Evolutionary conservation across 2,329 filamentous ascomycete genomes (phyloP).

Genomic region (Ampelomyces quisqualis): DNA sequence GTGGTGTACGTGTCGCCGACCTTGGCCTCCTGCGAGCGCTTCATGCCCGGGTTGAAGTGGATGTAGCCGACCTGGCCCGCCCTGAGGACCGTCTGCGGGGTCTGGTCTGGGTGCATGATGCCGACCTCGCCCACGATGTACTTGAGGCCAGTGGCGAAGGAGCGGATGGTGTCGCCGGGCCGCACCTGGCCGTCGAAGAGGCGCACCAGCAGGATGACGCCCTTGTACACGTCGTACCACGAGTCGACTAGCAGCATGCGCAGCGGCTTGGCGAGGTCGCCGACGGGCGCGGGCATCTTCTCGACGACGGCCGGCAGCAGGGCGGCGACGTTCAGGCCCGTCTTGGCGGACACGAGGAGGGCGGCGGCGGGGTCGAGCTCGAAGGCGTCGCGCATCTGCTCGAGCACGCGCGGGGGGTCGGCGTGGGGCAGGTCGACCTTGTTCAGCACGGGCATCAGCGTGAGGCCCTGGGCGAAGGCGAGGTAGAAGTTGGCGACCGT

Average conservation of each 20-base stretch:
- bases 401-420: conserved; percentile 79
- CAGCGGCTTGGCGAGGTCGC: conserved; percentile 70
- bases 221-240: conserved; percentile 96
- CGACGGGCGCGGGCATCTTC: conserved; percentile 76
- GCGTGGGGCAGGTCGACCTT: conserved; percentile 93
- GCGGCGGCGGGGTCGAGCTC: conserved; percentile 79
- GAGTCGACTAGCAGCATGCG: conserved; percentile 91
- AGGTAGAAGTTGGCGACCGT: conserved; percentile 99
- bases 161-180: conserved; percentile 82
- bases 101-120: conserved; percentile 90
- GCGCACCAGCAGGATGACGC: conserved; percentile 85
- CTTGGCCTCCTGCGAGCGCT: conserved; percentile 90
- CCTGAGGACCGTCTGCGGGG: conserved; percentile 73
- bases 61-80: conserved; percentile 96
- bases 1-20: conserved; percentile 93
- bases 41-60: conserved; percentile 98
- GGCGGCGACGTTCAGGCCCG: conserved; percentile 80
- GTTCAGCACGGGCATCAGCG: conserved; percentile 89
- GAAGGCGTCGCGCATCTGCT: conserved; percentile 83
- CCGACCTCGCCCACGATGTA: conserved; percentile 96
- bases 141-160: conserved; percentile 82
- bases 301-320: conserved; percentile 84
- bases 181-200: conserved; percentile 85
- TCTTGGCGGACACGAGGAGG: conserved; percentile 86
- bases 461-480: conserved; percentile 86